phyloP scores from a whole-genome alignment of 352 stramenopile species.

The Pythium dissotocum region DNA sequence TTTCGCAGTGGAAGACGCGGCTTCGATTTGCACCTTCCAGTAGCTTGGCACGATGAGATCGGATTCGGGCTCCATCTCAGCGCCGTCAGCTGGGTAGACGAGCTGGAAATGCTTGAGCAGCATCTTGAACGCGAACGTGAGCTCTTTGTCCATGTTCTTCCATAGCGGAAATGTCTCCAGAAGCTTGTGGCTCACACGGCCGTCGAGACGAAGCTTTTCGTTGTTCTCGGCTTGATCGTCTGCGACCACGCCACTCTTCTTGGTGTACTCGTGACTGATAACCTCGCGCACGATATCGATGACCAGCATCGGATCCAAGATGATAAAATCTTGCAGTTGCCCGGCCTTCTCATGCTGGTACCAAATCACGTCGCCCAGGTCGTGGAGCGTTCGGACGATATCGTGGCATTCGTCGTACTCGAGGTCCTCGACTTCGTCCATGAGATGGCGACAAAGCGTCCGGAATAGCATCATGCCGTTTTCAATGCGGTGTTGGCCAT shows the following conservation, averaged over 20 bases:
- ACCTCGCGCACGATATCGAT: conserved; percentile 21
- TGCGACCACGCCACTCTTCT: neutral
- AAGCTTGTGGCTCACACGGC: neutral
- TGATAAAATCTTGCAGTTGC: neutral
- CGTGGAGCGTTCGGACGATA: conserved; percentile 13
- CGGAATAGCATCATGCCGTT: neutral
- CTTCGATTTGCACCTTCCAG: neutral
- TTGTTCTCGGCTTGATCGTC: neutral
- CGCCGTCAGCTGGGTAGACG: conserved; percentile 20
- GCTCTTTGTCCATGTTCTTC: conserved; percentile 26
- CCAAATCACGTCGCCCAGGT: conserved; percentile 25
- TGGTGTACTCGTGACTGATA: neutral
- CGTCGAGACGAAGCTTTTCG: neutral
- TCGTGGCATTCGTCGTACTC: conserved; percentile 7
- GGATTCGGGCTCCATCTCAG: conserved; percentile 18
- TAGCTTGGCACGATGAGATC: conserved; percentile 20
- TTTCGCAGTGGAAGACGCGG: too few species aligned
- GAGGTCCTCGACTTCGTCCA: conserved; percentile 8
- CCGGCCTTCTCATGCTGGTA: conserved; percentile 11
- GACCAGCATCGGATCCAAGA: conserved; percentile 29
- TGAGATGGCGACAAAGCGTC: conserved; percentile 1
- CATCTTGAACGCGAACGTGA: conserved; percentile 30
- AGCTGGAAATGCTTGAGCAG: conserved; percentile 29
- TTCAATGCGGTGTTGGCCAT: conserved; percentile 7
- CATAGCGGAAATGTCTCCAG: conserved; percentile 1